Conservation (phyloP, 148 eudicot genomes). For the Nepenthes gracilis region DNA sequence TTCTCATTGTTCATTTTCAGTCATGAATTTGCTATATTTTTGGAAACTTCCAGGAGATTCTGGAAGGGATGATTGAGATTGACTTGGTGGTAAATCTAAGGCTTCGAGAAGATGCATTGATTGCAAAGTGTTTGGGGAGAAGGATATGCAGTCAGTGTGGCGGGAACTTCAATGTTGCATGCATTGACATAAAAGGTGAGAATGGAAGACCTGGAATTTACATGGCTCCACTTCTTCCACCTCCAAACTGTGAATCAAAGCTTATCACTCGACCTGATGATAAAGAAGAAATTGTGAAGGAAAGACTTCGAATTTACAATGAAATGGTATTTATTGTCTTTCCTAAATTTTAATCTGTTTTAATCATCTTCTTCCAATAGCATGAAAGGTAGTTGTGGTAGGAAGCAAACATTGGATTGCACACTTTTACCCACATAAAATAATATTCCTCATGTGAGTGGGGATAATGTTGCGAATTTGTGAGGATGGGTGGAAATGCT, state of each 20-base stretch:
- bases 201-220: conserved; percentile 50
- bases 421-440: too few relatives aligned
- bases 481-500: too few relatives aligned
- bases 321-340: conserved; percentile 39
- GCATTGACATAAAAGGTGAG: conserved; percentile 70
- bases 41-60: conserved; percentile 45
- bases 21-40: not conserved
- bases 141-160: conserved; percentile 93
- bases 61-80: conserved; percentile 70
- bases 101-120: conserved; percentile 76
- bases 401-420: too few relatives aligned
- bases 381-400: too few relatives aligned
- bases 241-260: conserved; percentile 62
- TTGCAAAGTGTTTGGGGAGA: conserved; percentile 91
- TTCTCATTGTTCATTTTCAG: not conserved
- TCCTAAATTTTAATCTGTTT: too few relatives aligned
- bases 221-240: conserved; percentile 96
- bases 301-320: conserved; percentile 67
- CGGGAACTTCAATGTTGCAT: conserved; percentile 76
- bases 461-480: too few relatives aligned
- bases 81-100: conserved; percentile 83
- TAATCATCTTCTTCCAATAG: too few relatives aligned
- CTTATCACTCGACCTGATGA: conserved; percentile 80
- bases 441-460: too few relatives aligned
- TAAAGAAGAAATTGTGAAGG: conserved; percentile 72